These are phyloP conservation scores for Hymenochaete sp. DNA, from an alignment of 1,284 basidiomycete genomes.

Conservation along the genomic window DNA sequence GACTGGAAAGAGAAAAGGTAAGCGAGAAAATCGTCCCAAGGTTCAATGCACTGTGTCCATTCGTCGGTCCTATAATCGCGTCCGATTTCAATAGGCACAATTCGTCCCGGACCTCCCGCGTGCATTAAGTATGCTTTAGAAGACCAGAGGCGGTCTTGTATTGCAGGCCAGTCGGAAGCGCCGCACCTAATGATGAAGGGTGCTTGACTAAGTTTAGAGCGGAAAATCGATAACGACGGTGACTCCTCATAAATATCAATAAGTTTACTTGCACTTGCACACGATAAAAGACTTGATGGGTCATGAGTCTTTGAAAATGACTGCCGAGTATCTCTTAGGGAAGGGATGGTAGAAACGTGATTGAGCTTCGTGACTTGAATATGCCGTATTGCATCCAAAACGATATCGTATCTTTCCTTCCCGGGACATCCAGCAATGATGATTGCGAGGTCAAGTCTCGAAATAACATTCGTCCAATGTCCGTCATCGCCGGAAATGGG, in stretches of 20 bases:
- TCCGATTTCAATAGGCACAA: slow-evolving; percentile 90
- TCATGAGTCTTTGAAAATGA: background rate
- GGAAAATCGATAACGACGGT: slow-evolving; percentile 53
- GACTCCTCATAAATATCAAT: slow-evolving; percentile 33
- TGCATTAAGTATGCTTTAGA: slow-evolving; percentile 57
- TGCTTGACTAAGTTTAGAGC: slow-evolving; percentile 28
- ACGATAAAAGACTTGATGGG: too few species aligned
- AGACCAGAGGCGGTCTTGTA: slow-evolving; percentile 61
- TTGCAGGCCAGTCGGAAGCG: slow-evolving; percentile 61
- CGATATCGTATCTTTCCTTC: slow-evolving; percentile 45
- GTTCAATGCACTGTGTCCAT: slow-evolving; percentile 79
- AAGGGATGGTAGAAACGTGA: slow-evolving; percentile 8
- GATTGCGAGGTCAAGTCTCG: slow-evolving; percentile 67
- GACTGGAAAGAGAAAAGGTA: slow-evolving; percentile 34
- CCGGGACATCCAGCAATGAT: slow-evolving; percentile 79
- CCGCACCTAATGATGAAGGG: slow-evolving; percentile 74
- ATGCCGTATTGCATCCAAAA: slow-evolving; percentile 49
- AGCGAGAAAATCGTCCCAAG: slow-evolving; percentile 69
- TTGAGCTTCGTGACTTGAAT: slow-evolving; percentile 39
- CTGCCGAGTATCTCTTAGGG: slow-evolving; percentile 9
- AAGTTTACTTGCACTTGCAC: slow-evolving; percentile 18
- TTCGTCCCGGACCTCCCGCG: slow-evolving; percentile 65
- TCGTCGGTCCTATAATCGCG: slow-evolving; percentile 70
- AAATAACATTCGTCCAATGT: slow-evolving; percentile 34
- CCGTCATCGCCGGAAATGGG: slow-evolving; percentile 20